Percentiles rank a stretch among this genome's conserved stretches.
Conservation (phyloP, 352 stramenopile species). For the Pythium sp. region DNA sequence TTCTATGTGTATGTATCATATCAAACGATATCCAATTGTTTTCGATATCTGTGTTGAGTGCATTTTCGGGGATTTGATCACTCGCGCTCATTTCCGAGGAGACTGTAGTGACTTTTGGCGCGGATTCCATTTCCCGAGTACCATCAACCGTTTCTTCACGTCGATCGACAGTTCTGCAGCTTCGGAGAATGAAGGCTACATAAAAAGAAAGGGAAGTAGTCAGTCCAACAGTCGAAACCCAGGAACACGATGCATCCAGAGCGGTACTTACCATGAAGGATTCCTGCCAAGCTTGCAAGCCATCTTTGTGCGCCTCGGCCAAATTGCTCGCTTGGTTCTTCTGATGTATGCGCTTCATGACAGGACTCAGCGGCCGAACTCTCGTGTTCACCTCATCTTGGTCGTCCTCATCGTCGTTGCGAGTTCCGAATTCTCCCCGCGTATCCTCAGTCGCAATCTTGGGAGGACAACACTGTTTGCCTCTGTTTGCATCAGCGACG, state of each 20-base stretch:
- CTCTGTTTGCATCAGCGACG: conserved; percentile 20
- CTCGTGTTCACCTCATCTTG: conserved; percentile 2
- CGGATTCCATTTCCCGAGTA: conserved; percentile 46
- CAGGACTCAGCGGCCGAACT: conserved; percentile 43
- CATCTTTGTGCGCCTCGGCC: not conserved
- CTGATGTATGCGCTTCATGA: conserved; percentile 47
- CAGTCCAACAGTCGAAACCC: not conserved
- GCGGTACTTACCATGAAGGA: conserved; percentile 6
- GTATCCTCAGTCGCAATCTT: not conserved
- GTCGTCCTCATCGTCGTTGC: conserved; percentile 12
- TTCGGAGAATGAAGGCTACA: conserved; percentile 31
- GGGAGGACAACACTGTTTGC: not conserved
- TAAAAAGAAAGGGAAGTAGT: not conserved
- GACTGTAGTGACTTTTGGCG: conserved; percentile 7
- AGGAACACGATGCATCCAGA: not conserved
- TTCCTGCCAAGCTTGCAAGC: not conserved
- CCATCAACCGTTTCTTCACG: conserved; percentile 56
- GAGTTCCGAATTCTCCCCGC: not conserved
- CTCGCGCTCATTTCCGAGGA: not conserved
- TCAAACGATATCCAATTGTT: not conserved
- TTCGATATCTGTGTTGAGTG: not conserved
- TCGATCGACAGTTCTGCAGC: conserved; percentile 47
- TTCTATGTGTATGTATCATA: conserved; percentile 6
- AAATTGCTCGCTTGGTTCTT: conserved; percentile 16
- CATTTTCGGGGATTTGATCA: not conserved